Conservation (phyloP, 1,284 basidiomycete species). For the Leccinum angustisporum region DNA sequence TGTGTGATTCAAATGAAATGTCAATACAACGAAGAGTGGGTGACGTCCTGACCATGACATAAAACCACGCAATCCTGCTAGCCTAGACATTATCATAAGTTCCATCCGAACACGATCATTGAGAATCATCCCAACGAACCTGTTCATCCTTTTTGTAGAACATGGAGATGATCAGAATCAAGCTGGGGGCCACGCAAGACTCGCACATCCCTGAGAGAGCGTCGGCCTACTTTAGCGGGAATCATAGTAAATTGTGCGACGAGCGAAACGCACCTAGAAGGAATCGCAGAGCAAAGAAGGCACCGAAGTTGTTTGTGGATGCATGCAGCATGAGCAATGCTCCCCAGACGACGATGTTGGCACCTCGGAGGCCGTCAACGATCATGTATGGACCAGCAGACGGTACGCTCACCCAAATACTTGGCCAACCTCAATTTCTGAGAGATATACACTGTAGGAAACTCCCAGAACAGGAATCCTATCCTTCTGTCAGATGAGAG, state of each 20-base stretch:
- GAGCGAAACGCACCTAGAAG: conserved; percentile 45
- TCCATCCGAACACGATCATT: not conserved
- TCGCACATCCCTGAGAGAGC: conserved; percentile 57
- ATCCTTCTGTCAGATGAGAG: conserved; percentile 1
- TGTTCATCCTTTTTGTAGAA: conserved; percentile 73
- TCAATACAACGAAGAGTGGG: not conserved
- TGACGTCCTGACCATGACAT: conserved; percentile 52
- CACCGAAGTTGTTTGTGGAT: conserved; percentile 52
- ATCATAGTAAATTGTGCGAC: not conserved
- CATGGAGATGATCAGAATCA: conserved; percentile 66
- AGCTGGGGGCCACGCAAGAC: conserved; percentile 59
- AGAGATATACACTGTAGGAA: conserved; percentile 65
- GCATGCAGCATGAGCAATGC: conserved; percentile 63
- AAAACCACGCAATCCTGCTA: conserved; percentile 64
- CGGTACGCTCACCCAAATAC: conserved; percentile 51
- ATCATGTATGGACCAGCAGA: not conserved
- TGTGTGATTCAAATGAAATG: conserved; percentile 21
- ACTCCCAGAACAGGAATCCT: conserved; percentile 66
- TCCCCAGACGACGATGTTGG: conserved; percentile 64
- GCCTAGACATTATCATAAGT: conserved; percentile 37
- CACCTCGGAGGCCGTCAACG: conserved; percentile 37
- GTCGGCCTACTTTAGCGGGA: not conserved
- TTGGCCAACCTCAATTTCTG: conserved; percentile 64
- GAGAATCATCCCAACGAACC: conserved; percentile 27
- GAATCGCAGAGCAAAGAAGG: conserved; percentile 63